Base-by-base conservation (phyloP, 2,329 filamentous ascomycete species). In the Cercospora zeae-maydis region DNA sequence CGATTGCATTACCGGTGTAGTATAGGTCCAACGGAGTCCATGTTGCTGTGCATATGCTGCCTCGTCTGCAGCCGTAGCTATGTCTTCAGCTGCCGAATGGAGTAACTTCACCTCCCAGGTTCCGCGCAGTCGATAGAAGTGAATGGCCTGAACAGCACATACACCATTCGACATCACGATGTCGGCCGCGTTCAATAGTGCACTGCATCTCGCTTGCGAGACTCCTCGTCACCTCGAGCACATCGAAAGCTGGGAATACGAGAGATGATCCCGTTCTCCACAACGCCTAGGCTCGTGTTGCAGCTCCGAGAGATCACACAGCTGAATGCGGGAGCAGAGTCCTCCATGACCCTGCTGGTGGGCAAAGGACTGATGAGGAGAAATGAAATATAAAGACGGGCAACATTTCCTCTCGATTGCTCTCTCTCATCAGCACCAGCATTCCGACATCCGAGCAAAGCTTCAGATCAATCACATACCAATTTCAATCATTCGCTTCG, bases 381-480 rank as follows among this genome's bases (percentile, higher is more conserved):
- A 21, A 21, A 13, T 10, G 45, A 49, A 31, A 37, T 66, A 63
- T 66, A 61, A 63, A 63, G 53, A 33, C 4, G n/a, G 31, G 39
- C 11, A 13, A 27, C 4, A 36, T 33, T 30, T 10, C 42, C 1
- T 13, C 24, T 24, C 8, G 27, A 24, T 16, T 9, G 21, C 37
- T 11, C 47, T 11, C 47, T 55, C 54, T 57, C 58, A 63, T 61
- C 61, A 67, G 33, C 66, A 66, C 36, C 58, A 67, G 52, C 59
- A 64, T 59, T 57, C 57, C 37, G 24, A 42, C 39, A 4, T 19
- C 34, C 30, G 51, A 62, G 2, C 61, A 57, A 60, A 45, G 31
- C 59, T 57, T 34, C 33, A 9, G 49, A 58, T 59, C 62, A 61
- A 34, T 57, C 9, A 16, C 36, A 58, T 19, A 24, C 63, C 42